A percentile compares a stretch with the other conserved stretches of the same genome.
These are phyloP conservation scores for Mortierella sp. DNA, from an alignment of 371 early-diverging fungal genomes.

Conservation along the genomic window DNA sequence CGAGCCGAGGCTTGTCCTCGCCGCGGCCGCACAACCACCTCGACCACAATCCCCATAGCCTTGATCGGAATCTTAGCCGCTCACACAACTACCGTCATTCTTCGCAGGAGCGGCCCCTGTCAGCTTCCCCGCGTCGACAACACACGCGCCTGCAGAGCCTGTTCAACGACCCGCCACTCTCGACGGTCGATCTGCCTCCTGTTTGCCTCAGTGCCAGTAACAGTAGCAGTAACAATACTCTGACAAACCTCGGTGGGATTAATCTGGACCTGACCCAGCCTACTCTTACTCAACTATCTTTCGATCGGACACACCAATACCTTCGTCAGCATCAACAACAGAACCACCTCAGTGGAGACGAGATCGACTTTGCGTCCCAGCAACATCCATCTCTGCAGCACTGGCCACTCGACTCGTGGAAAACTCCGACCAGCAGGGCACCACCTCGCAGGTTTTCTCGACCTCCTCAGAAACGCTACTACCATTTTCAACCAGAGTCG, in stretches of 20 bases:
- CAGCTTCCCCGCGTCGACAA: too few relatives aligned
- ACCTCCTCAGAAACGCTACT: constrained; percentile 26
- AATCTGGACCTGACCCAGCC: constrained; percentile 16
- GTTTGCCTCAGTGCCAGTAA: neutral
- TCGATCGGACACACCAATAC: constrained; percentile 17
- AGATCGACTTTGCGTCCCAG: too few relatives aligned
- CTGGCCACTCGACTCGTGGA: too few relatives aligned
- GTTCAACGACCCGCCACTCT: neutral
- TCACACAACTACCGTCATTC: too few relatives aligned
- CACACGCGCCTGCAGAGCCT: too few relatives aligned
- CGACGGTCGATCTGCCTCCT: neutral
- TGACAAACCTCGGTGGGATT: constrained; percentile 10
- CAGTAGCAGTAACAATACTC: constrained; percentile 12
- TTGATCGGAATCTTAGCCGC: too few relatives aligned
- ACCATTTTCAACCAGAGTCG: constrained; percentile 33
- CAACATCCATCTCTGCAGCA: too few relatives aligned
- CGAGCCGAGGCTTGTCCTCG: constrained; percentile 7
- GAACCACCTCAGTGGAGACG: neutral
- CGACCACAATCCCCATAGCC: neutral
- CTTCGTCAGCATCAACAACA: constrained; percentile 11
- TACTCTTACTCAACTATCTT: constrained; percentile 3
- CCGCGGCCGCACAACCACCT: neutral
- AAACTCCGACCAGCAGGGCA: neutral
- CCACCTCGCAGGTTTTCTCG: constrained; percentile 21
- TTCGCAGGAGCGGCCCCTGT: too few relatives aligned